Percentiles rank a stretch among this genome's conserved stretches.
phyloP scores from a whole-genome alignment of 148 eudicot genomes.

The Rhododendron simsii region DNA sequence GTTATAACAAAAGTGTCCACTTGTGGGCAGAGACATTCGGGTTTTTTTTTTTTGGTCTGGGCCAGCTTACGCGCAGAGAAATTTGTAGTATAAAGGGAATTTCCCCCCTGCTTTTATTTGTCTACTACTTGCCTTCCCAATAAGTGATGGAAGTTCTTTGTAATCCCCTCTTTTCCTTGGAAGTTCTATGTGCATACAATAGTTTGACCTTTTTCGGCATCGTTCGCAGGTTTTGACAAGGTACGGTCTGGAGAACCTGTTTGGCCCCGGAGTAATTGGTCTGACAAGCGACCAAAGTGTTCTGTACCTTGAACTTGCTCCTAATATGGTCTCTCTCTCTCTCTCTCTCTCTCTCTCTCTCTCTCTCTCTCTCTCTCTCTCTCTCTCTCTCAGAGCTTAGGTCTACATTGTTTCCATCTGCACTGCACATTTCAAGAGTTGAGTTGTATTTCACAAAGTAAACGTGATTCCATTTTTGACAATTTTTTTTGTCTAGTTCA shows the following conservation, averaged over 20 bases:
- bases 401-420: background rate
- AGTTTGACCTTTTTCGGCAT: background rate
- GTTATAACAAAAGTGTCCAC: background rate
- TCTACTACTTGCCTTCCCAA: background rate
- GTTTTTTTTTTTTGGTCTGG: too few relatives aligned
- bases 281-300: constrained; percentile 53
- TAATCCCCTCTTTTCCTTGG: background rate
- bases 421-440: background rate
- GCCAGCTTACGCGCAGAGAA: too few relatives aligned
- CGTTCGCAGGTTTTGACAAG: constrained; percentile 57
- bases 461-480: background rate
- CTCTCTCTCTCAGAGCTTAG: background rate
- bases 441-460: background rate
- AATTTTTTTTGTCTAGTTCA: background rate
- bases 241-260: constrained; percentile 61
- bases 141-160: background rate
- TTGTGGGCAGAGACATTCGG: background rate
- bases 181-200: background rate
- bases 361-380: background rate
- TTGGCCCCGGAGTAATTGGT: constrained; percentile 58
- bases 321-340: constrained; percentile 73
- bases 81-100: background rate
- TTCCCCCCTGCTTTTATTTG: background rate
- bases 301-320: constrained; percentile 80
- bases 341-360: constrained; percentile 25